Evolutionary conservation across 169 alveolate species (phyloP).

Genomic region (Plasmodium vinckei): DNA sequence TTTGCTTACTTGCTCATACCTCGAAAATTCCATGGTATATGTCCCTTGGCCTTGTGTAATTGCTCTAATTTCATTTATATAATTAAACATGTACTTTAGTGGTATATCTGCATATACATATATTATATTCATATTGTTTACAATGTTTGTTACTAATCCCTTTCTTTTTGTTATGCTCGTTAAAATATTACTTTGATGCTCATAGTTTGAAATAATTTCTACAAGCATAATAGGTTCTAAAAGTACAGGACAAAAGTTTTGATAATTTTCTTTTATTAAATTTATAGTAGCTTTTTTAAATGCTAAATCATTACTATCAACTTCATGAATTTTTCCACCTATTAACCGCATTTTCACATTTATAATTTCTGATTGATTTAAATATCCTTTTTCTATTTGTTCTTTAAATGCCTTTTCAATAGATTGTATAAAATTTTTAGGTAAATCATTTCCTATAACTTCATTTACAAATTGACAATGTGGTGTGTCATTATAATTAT

Average conservation of each 20-base stretch:
- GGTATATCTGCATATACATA: conserved; percentile 94
- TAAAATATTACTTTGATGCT: conserved; percentile 88
- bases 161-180: conserved; percentile 91
- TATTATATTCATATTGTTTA: conserved; percentile 86
- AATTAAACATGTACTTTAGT: conserved; percentile 94
- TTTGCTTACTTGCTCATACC: conserved; percentile 85
- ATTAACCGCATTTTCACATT: conserved; percentile 91
- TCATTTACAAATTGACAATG: conserved; percentile 81
- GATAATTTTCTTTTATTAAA: conserved; percentile 79
- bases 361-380: conserved; percentile 94
- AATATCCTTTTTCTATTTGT: conserved; percentile 91
- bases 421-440: conserved; percentile 94
- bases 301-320: conserved; percentile 95
- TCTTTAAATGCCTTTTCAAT: conserved; percentile 96
- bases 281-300: conserved; percentile 93
- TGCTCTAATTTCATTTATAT: conserved; percentile 94
- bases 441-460: conserved; percentile 92
- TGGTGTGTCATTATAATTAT: conserved; percentile 79
- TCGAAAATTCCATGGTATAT: conserved; percentile 93
- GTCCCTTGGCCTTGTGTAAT: conserved; percentile 95
- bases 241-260: conserved; percentile 89
- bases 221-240: conserved; percentile 95
- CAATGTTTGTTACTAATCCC: conserved; percentile 92
- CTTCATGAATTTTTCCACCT: conserved; percentile 95
- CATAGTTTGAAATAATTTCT: conserved; percentile 92